Percentiles rank a stretch among this genome's conserved stretches.
Evolutionary conservation across 768 basidiomycete genomes (phyloP).

Genomic region (Russula ochroleuca): DNA sequence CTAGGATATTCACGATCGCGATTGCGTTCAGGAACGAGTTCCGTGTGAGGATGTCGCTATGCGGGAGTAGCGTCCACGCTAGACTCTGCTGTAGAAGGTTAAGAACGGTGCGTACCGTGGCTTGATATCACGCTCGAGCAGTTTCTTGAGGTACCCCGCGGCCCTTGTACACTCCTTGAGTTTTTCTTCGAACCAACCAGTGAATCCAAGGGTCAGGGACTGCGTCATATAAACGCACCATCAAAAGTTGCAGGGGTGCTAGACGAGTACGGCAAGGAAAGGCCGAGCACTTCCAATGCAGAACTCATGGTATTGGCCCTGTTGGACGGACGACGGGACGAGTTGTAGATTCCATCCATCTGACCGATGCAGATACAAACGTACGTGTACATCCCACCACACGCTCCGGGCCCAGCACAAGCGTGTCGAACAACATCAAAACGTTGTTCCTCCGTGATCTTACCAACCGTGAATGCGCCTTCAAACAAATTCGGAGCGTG

Average conservation of each 20-base stretch:
- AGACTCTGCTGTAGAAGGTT: neutral
- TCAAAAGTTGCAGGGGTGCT: constrained; percentile 71
- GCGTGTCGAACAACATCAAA: constrained; percentile 83
- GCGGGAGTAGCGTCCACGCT: neutral
- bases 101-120: constrained; percentile 49
- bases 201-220: neutral
- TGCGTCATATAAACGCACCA: constrained; percentile 38
- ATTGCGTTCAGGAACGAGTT: constrained; percentile 81
- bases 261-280: constrained; percentile 81
- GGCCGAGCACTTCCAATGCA: constrained; percentile 76
- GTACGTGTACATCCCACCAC: constrained; percentile 85
- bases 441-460: constrained; percentile 74
- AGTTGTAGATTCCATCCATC: neutral
- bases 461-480: constrained; percentile 75
- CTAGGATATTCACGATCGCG: constrained; percentile 69
- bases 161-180: constrained; percentile 76
- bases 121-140: constrained; percentile 76
- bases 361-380: constrained; percentile 22
- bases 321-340: neutral
- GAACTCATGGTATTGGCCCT: constrained; percentile 89
- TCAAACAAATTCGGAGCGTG: neutral
- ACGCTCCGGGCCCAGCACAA: constrained; percentile 80
- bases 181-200: constrained; percentile 51
- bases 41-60: constrained; percentile 62
- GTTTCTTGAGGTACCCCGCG: constrained; percentile 66